phyloP scores from a whole-genome alignment of 2,329 filamentous ascomycete genomes.

The Aureobasidium melanogenum region DNA sequence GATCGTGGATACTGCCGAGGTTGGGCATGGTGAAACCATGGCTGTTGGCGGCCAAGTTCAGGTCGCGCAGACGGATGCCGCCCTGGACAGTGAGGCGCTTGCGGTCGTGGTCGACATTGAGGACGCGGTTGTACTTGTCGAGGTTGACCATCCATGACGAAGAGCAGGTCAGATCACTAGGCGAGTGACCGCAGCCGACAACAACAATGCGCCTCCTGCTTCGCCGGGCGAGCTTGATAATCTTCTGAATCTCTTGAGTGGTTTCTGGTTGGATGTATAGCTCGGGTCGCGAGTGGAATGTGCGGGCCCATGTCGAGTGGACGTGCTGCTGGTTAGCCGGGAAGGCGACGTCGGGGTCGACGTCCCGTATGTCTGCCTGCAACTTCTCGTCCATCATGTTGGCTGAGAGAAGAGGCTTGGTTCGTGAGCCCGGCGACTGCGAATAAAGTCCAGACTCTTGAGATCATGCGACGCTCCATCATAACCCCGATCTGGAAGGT shows the following conservation, averaged over 20 bases:
- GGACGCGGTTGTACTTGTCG: conserved; percentile 66
- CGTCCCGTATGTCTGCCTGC: conserved; percentile 46
- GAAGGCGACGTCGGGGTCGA: conserved; percentile 62
- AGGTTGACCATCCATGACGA: conserved; percentile 93
- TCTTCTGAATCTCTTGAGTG: conserved; percentile 72
- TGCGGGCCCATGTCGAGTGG: conserved; percentile 91
- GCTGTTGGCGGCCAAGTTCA: conserved; percentile 65
- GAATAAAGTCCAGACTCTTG: background rate
- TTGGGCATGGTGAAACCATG: conserved; percentile 80
- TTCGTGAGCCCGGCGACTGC: background rate
- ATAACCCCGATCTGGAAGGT: background rate
- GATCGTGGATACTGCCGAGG: conserved; percentile 87
- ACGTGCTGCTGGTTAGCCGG: conserved; percentile 62
- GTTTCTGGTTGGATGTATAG: conserved; percentile 81
- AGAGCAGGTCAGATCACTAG: conserved; percentile 83
- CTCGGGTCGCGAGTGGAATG: conserved; percentile 81
- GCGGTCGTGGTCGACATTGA: conserved; percentile 58
- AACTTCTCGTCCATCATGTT: conserved; percentile 25
- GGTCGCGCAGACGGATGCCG: conserved; percentile 71
- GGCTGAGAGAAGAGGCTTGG: background rate
- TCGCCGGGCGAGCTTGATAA: conserved; percentile 68
- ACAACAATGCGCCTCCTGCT: conserved; percentile 76
- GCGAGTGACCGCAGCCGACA: conserved; percentile 87
- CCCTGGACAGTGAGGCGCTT: conserved; percentile 69
- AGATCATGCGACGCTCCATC: background rate